Evolutionary conservation across 2,329 filamentous ascomycete genomes (phyloP), one percentile per base, ranked within the genome.

Genomic region (Taxawa tesnikishii): DNA sequence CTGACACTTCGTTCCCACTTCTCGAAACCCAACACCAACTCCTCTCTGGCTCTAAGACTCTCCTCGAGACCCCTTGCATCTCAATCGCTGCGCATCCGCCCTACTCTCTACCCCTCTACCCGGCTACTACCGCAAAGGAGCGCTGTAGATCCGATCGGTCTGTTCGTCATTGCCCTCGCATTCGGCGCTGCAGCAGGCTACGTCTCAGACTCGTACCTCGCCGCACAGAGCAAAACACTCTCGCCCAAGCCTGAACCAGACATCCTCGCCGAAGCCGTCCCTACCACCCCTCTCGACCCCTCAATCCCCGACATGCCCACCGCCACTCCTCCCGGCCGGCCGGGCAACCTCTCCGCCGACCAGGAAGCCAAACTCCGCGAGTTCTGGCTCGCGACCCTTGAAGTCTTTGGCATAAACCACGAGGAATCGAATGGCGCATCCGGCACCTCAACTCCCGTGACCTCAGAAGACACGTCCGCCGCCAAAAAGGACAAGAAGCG

Each of bases 361-460:
- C 77, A 98, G 60, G 83, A 94, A 48, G 71, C 73, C 41, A 94
- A 92, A 61, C 65, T 98, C 37, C 81, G 79, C 48, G 80, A 92
- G 55, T 70, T 96, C 44, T 98, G 90, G 90, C 59, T 69, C 10
- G 64, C 76, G 33, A 68, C 84, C 24, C 69, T 92, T 43, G 77
- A 80, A 40, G 67, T 94, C 27, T 85, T 81, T 51, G 82, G 79
- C 16, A 68, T 85, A 33, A 18, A 33, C 17, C 34, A 32, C 36
- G 27, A 24, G 32, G 40, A 52, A 23, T 38, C 44, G 12, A 53
- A 60, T 32, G 43, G 41, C 29, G 31, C 44, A 30, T 14, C 38
- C 33, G 24, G 18, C 21, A 28, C 37, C 13, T 28, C 34, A 24
- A 41, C 39, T 11, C 31, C 37, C 13, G 32, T 38, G 4, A 32